Conservation (phyloP, 345 rosid genomes). For the Eutrema heterophyllum region DNA sequence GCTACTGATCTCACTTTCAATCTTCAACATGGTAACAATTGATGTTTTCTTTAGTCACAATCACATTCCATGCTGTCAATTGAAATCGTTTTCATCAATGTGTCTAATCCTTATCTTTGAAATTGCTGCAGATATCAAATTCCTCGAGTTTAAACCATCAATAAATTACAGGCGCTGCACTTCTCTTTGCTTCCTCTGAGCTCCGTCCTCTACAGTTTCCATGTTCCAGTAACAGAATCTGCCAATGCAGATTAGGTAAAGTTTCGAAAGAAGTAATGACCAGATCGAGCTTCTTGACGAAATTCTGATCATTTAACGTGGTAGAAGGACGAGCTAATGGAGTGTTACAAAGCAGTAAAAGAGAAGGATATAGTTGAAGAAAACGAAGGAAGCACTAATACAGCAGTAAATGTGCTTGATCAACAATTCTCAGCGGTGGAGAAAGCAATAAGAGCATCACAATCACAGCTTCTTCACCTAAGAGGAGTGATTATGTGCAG, state of each 20-base stretch:
- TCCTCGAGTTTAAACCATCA: conserved; percentile 75
- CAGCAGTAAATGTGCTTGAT: conserved; percentile 57
- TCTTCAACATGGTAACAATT: conserved; percentile 60
- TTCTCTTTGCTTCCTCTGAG: conserved; percentile 55
- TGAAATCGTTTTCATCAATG: background rate
- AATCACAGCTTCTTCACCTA: conserved; percentile 26
- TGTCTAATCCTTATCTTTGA: background rate
- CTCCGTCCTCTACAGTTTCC: conserved; percentile 48
- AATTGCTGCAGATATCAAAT: conserved; percentile 40
- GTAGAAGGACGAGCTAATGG: conserved; percentile 43
- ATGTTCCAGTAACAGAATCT: conserved; percentile 40
- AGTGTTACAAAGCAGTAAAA: conserved; percentile 49
- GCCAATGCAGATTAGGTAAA: conserved; percentile 59
- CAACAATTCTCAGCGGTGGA: conserved; percentile 38
- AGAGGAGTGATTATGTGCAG: too few relatives aligned
- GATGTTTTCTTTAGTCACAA: too few relatives aligned
- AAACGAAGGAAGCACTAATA: conserved; percentile 35
- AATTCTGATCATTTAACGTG: background rate
- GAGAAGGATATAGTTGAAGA: conserved; percentile 37
- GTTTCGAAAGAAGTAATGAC: background rate
- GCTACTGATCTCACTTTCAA: conserved; percentile 53
- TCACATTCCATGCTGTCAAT: background rate
- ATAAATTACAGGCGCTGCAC: conserved; percentile 62
- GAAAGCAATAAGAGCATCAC: conserved; percentile 40
- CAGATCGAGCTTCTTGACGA: background rate